Conservation (phyloP, 2,329 filamentous ascomycete species). For the Exserohilum rostratum region DNA sequence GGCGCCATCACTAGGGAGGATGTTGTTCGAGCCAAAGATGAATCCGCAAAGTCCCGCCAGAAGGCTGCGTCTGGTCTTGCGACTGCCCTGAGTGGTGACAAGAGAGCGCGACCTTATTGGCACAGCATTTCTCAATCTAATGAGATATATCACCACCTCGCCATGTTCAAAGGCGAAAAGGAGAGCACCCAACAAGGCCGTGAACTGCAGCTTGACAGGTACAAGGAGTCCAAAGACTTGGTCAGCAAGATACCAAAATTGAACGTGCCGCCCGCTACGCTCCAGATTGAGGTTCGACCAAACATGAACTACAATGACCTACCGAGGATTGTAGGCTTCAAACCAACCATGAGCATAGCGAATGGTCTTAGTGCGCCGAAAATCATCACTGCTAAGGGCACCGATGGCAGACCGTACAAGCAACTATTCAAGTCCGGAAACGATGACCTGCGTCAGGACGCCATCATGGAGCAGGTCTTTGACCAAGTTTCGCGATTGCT, state of each 20-base stretch:
- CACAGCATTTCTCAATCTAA: conserved; percentile 75
- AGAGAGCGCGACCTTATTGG: conserved; percentile 66
- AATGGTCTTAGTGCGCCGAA: conserved; percentile 92
- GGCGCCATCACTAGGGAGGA: conserved; percentile 63
- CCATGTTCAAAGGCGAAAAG: conserved; percentile 67
- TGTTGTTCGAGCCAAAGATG: conserved; percentile 68
- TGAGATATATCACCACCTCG: conserved; percentile 67
- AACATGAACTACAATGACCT: conserved; percentile 77
- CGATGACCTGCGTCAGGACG: conserved; percentile 94
- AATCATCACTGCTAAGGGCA: conserved; percentile 81
- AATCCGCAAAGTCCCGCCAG: conserved; percentile 74
- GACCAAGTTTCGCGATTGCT: conserved; percentile 91
- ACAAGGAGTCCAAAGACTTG: conserved; percentile 67
- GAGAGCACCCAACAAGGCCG: conserved; percentile 69
- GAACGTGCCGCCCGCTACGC: conserved; percentile 84
- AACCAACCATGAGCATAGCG: conserved; percentile 80
- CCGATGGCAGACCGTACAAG: conserved; percentile 79
- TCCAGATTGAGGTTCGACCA: conserved; percentile 77
- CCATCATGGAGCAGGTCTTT: conserved; percentile 99
- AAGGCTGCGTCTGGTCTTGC: conserved; percentile 74
- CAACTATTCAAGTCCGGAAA: conserved; percentile 94
- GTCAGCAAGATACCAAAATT: conserved; percentile 67
- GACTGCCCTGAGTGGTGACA: conserved; percentile 62
- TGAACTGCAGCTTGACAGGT: conserved; percentile 68
- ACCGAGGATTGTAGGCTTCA: conserved; percentile 75